Base-by-base conservation (phyloP, 106 monocot genomes). In the Agapanthus africanus region DNA sequence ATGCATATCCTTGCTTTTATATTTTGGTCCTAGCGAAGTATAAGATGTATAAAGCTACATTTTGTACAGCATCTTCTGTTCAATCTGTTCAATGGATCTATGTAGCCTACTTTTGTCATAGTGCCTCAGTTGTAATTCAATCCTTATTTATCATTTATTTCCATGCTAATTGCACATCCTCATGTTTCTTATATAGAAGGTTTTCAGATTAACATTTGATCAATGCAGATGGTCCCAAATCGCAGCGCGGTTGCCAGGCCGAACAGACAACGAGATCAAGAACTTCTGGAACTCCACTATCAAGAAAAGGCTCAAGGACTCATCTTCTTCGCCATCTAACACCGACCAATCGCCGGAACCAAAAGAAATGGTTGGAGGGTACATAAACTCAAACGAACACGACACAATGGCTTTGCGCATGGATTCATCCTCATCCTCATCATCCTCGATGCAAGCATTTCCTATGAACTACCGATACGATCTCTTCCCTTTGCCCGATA, bases 221-320 rank as follows among this genome's bases (percentile, higher is more conserved):
- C 22, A 44, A 33, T 59, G 65, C 70, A 93, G 93, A 70, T 93
- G 93, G 93, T 93, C 93, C 3, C 93, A 88, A 52, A 93, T 93
- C 36, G 93, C 93, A 6, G 83, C 89, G 1, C 81, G 93, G 5
- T 37, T 93, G 40, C 88, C 93, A 0, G 93, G 93, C 9, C 81
- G 93, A 10, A 93, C 93, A 1, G 93, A 93, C 54, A 93, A 93
- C 40, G 93, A 93, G 70, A 88, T 93, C 37, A 93, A 93, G 86
- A 93, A 93, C 81, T 93, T 89, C 40, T 93, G 93, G 93, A 93
- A 93, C 70, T 93, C 93, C n/a, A 93, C 93, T 13, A 85, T 93
- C 62, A 93, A 93, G 70, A 93, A 93, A 71, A 80, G 86, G 76
- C 76, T 88, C 35, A 91, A 88, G 79, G 63, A 81, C 39, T 40